These are phyloP conservation scores for Botrytis fragariae DNA, from an alignment of 2,329 filamentous ascomycete species.

Conservation along the genomic window DNA sequence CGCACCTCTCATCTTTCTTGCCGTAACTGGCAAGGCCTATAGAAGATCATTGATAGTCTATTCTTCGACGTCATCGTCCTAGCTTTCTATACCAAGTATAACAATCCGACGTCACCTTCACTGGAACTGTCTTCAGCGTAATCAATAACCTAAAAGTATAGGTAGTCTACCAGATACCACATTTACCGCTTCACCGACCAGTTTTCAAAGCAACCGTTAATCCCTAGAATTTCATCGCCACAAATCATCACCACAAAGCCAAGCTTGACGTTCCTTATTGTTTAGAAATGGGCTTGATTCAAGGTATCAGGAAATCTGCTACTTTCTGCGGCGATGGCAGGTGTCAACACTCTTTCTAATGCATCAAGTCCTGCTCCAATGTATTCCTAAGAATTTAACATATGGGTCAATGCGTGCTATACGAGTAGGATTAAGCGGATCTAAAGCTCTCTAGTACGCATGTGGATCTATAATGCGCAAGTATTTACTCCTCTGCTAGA, in stretches of 20 bases:
- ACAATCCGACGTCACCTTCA: neutral
- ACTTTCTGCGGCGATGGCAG: neutral
- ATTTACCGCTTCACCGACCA: neutral
- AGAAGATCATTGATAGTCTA: neutral
- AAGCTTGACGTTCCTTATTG: neutral
- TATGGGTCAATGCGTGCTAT: neutral
- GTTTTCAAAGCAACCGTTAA: neutral
- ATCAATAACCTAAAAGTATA: neutral
- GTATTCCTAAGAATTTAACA: neutral
- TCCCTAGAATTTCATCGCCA: neutral
- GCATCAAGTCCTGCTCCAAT: neutral
- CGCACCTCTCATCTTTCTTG: neutral
- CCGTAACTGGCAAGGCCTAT: neutral
- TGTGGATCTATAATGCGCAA: neutral
- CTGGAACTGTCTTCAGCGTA: neutral
- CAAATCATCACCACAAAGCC: neutral
- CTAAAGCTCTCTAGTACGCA: neutral
- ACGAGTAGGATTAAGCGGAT: neutral
- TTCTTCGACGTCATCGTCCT: neutral
- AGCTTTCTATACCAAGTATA: neutral
- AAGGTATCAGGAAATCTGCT: neutral
- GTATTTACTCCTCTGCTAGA: neutral
- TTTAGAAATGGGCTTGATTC: neutral
- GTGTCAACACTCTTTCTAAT: neutral
- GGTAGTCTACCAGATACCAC: neutral